These are phyloP conservation scores for Pythium angustatum DNA, from an alignment of 352 stramenopile genomes.

Conservation along the genomic window DNA sequence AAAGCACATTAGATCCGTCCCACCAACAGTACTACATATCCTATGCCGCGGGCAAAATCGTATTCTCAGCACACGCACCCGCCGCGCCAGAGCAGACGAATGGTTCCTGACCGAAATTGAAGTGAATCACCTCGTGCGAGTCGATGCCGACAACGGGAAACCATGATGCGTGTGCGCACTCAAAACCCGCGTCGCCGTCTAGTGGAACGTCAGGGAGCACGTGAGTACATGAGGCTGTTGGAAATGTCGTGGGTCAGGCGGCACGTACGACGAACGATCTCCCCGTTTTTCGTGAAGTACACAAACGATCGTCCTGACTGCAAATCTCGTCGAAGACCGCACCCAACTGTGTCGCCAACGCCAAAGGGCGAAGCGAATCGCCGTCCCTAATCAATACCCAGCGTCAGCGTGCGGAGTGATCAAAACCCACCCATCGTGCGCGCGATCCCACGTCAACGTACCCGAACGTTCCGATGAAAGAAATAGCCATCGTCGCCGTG, in stretches of 20 bases:
- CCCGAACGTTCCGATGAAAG: conserved; percentile 55
- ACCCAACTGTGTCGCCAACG: conserved; percentile 67
- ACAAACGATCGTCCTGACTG: conserved; percentile 41
- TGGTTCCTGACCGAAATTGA: conserved; percentile 84
- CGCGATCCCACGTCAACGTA: no score
- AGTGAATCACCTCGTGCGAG: conserved; percentile 65
- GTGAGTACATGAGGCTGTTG: no score
- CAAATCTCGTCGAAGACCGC: conserved; percentile 57
- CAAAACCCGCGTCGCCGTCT: conserved; percentile 39
- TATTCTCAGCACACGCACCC: conserved; percentile 37
- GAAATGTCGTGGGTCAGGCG: no score
- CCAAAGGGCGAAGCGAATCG: conserved; percentile 67
- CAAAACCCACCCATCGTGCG: not conserved
- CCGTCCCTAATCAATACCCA: conserved; percentile 38
- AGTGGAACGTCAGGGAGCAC: no score
- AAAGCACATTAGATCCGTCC: not conserved
- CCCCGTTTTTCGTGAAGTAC: conserved; percentile 77
- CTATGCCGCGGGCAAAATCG: no score
- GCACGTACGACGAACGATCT: conserved; percentile 44
- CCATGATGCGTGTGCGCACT: conserved; percentile 47
- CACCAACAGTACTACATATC: no score
- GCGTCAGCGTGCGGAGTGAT: not conserved
- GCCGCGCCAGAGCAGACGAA: conserved; percentile 55
- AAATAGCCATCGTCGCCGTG: conserved; percentile 76
- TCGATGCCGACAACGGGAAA: conserved; percentile 86